Percentiles rank a stretch among this genome's conserved stretches.
These are phyloP conservation scores for Curvularia sp. DNA, from an alignment of 2,329 filamentous ascomycete species.

Conservation along the genomic window DNA sequence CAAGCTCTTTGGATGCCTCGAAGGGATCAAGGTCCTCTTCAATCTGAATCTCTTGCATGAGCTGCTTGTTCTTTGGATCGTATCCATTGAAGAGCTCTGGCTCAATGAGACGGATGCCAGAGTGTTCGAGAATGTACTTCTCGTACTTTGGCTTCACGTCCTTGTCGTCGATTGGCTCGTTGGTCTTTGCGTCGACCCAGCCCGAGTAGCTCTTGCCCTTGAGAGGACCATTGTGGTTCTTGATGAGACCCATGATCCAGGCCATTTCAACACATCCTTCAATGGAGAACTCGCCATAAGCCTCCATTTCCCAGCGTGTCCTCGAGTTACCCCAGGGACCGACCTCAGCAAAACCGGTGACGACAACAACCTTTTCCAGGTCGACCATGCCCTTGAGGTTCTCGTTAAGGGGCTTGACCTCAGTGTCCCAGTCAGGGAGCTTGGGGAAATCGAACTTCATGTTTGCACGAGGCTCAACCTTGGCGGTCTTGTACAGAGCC, in stretches of 20 bases:
- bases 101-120: conserved; percentile 96
- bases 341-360: conserved; percentile 94
- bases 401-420: conserved; percentile 86
- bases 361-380: conserved; percentile 95
- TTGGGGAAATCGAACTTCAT: conserved; percentile 96
- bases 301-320: conserved; percentile 99
- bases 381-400: conserved; percentile 98
- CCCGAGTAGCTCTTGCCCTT: conserved; percentile 97
- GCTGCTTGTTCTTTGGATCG: conserved; percentile 97
- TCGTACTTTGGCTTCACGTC: conserved; percentile 98
- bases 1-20: conserved; percentile 95
- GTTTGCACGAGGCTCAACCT: conserved; percentile 91
- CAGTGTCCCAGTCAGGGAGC: conserved; percentile 88
- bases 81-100: conserved; percentile 96
- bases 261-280: conserved; percentile 99
- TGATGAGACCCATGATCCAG: conserved; percentile 99
- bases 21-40: conserved; percentile 97
- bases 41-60: conserved; percentile 96
- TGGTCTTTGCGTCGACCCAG: conserved; percentile 94
- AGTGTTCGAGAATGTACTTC: conserved; percentile 94
- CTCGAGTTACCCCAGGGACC: conserved; percentile 98
- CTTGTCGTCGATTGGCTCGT: conserved; percentile 96
- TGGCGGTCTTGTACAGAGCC: conserved; percentile 91
- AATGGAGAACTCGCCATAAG: conserved; percentile 92
- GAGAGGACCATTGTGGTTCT: conserved; percentile 94